Percentiles rank a stretch among this genome's conserved stretches.
phyloP scores from a whole-genome alignment of 192 early-diverging fungal genomes.

The Coemansia sp. region DNA sequence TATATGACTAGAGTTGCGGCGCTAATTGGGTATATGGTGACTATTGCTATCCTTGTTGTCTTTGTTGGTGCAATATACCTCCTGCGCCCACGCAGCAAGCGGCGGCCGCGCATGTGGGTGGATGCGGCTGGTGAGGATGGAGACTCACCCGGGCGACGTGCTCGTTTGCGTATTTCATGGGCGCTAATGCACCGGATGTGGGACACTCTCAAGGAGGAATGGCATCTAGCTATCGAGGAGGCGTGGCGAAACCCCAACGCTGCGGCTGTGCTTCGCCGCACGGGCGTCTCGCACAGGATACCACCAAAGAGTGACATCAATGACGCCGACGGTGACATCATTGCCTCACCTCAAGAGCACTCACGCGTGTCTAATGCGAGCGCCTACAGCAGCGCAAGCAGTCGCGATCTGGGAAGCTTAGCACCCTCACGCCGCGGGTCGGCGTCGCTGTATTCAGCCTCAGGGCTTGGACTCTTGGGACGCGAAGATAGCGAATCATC shows the following conservation, averaged over 20 bases:
- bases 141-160: slow-evolving; percentile 31
- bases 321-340: slow-evolving; percentile 3
- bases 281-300: slow-evolving; percentile 32
- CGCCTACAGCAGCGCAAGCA: slow-evolving; percentile 18
- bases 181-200: slow-evolving; percentile 56
- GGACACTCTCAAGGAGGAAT: slow-evolving; percentile 53
- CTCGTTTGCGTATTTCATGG: slow-evolving; percentile 49
- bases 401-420: not conserved
- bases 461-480: slow-evolving; percentile 24
- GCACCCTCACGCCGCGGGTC: slow-evolving; percentile 23
- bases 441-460: slow-evolving; percentile 23
- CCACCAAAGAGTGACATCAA: not conserved
- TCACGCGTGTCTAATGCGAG: slow-evolving; percentile 19
- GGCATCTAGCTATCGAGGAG: slow-evolving; percentile 41
- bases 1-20: slow-evolving; percentile 50
- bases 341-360: slow-evolving; percentile 9
- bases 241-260: slow-evolving; percentile 55
- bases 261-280: slow-evolving; percentile 47
- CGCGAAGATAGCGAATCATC: slow-evolving; percentile 41
- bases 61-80: slow-evolving; percentile 42
- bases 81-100: slow-evolving; percentile 47
- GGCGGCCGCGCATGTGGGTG: slow-evolving; percentile 53
- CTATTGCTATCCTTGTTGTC: slow-evolving; percentile 28
- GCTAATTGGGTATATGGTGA: slow-evolving; percentile 41
- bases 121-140: slow-evolving; percentile 41